phyloP scores from a whole-genome alignment of 2,329 filamentous ascomycete genomes.

The Pezicula radicicola region DNA sequence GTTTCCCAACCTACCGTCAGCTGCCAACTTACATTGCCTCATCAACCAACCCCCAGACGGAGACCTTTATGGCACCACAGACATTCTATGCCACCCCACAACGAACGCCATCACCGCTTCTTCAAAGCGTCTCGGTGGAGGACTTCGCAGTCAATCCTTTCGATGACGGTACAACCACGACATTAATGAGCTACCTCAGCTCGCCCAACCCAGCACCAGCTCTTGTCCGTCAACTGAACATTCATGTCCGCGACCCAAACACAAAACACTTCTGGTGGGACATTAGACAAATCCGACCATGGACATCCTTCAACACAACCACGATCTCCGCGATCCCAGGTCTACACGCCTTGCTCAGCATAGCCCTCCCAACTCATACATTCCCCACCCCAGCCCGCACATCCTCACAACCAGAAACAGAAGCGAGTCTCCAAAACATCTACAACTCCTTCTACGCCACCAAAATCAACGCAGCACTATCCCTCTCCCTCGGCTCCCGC shows the following conservation, averaged over 20 bases:
- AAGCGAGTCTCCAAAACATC: slow-evolving; percentile 70
- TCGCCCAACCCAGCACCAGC: slow-evolving; percentile 77
- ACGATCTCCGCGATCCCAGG: slow-evolving; percentile 72
- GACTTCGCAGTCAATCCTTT: slow-evolving; percentile 28
- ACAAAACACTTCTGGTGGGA: slow-evolving; percentile 96
- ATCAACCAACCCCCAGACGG: slow-evolving; percentile 29
- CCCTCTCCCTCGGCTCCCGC: slow-evolving; percentile 68
- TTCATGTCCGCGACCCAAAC: slow-evolving; percentile 61
- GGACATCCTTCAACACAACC: slow-evolving; percentile 73
- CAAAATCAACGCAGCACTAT: slow-evolving; percentile 82
- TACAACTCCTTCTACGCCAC: slow-evolving; percentile 77
- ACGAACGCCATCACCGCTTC: slow-evolving; percentile 43
- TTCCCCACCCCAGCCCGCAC: slow-evolving; percentile 49
- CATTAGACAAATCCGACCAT: slow-evolving; percentile 79
- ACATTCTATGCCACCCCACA: slow-evolving; percentile 28
- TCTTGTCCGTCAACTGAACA: slow-evolving; percentile 75
- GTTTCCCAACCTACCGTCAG: slow-evolving; percentile 81
- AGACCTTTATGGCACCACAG: slow-evolving; percentile 43
- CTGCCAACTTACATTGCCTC: slow-evolving; percentile 53
- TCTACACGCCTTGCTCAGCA: slow-evolving; percentile 69
- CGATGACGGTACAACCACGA: slow-evolving; percentile 51
- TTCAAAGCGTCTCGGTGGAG: slow-evolving; percentile 25
- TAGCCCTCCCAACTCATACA: slow-evolving; percentile 58
- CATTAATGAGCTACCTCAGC: slow-evolving; percentile 75
- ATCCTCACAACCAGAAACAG: slow-evolving; percentile 71